A percentile compares a stretch with the other conserved stretches of the same genome.
These are phyloP conservation scores for Pestalotiopsis sp. DNA, from an alignment of 2,329 filamentous ascomycete genomes.

Conservation along the genomic window DNA sequence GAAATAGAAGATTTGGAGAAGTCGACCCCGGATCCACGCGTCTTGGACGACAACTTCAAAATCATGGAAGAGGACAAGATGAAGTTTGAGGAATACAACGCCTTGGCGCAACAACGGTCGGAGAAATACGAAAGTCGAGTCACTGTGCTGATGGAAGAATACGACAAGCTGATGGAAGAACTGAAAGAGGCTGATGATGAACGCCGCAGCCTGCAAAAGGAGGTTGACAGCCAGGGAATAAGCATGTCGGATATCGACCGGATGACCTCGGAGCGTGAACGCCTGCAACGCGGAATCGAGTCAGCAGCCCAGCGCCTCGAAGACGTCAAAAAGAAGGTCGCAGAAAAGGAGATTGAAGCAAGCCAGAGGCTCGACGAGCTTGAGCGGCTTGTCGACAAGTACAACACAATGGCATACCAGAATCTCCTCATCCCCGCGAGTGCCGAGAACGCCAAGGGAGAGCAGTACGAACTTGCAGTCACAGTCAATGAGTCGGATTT, in stretches of 20 bases:
- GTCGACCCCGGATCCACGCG: slow-evolving; percentile 78
- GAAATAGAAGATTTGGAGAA: slow-evolving; percentile 92
- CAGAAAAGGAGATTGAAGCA: slow-evolving; percentile 87
- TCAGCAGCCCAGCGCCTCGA: slow-evolving; percentile 75
- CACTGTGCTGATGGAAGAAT: slow-evolving; percentile 81
- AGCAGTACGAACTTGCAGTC: slow-evolving; percentile 82
- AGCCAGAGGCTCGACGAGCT: slow-evolving; percentile 86
- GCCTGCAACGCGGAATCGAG: slow-evolving; percentile 87
- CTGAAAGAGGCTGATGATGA: slow-evolving; percentile 83
- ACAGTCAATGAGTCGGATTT: slow-evolving; percentile 84
- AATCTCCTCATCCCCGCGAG: slow-evolving; percentile 86
- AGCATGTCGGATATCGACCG: slow-evolving; percentile 98
- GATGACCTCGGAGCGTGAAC: slow-evolving; percentile 94
- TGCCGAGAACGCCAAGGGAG: slow-evolving; percentile 82
- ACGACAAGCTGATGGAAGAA: slow-evolving; percentile 76
- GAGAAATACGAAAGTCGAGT: slow-evolving; percentile 86
- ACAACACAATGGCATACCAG: slow-evolving; percentile 94
- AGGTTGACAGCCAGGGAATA: slow-evolving; percentile 90
- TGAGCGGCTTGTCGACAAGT: slow-evolving; percentile 86
- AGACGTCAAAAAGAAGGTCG: slow-evolving; percentile 80
- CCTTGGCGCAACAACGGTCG: slow-evolving; percentile 78
- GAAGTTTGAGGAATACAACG: slow-evolving; percentile 96
- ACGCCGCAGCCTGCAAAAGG: slow-evolving; percentile 75
- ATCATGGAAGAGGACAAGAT: slow-evolving; percentile 92
- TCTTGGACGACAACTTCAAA: slow-evolving; percentile 86